A percentile compares a stretch with the other conserved stretches of the same genome.
Evolutionary conservation across 345 rosid species (phyloP).

Genomic region (Draba incana): DNA sequence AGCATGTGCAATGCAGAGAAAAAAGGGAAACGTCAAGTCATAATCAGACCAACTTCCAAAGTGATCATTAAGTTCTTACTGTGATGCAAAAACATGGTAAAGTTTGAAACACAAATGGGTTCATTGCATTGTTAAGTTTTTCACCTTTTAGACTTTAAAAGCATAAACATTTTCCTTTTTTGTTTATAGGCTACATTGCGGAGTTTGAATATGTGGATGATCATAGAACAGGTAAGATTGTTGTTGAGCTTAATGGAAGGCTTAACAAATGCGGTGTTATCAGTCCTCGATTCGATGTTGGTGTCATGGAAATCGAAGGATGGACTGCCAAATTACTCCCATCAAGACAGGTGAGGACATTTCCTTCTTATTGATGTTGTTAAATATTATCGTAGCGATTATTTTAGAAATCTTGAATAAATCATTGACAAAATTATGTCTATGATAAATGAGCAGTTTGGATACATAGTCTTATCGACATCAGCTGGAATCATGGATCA

Average conservation of each 20-base stretch:
- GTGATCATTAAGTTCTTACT: conserved; percentile 48
- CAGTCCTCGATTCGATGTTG: conserved; percentile 47
- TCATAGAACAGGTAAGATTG: conserved; percentile 15
- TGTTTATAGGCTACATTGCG: neutral
- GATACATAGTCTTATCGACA: conserved; percentile 33
- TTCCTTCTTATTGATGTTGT: too few relatives aligned
- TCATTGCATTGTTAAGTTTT: too few relatives aligned
- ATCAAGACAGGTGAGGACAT: conserved; percentile 43
- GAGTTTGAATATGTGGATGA: conserved; percentile 20
- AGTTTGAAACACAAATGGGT: too few relatives aligned
- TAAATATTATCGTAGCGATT: too few relatives aligned
- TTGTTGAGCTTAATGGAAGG: conserved; percentile 43
- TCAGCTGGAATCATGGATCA: conserved; percentile 42
- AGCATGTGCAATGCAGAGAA: conserved; percentile 47
- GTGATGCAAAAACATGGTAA: conserved; percentile 51
- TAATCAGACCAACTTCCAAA: conserved; percentile 50
- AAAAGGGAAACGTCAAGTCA: conserved; percentile 46
- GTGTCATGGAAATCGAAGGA: conserved; percentile 47
- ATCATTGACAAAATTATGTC: neutral
- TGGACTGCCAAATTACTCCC: conserved; percentile 53
- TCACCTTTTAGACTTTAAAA: neutral
- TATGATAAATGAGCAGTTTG: conserved; percentile 22
- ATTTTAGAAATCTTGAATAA: too few relatives aligned
- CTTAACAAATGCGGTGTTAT: conserved; percentile 49
- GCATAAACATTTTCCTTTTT: neutral